Percentiles rank a stretch among this genome's conserved stretches.
Conservation (phyloP, 2,329 filamentous ascomycete genomes). For the Colletotrichum sojae region DNA sequence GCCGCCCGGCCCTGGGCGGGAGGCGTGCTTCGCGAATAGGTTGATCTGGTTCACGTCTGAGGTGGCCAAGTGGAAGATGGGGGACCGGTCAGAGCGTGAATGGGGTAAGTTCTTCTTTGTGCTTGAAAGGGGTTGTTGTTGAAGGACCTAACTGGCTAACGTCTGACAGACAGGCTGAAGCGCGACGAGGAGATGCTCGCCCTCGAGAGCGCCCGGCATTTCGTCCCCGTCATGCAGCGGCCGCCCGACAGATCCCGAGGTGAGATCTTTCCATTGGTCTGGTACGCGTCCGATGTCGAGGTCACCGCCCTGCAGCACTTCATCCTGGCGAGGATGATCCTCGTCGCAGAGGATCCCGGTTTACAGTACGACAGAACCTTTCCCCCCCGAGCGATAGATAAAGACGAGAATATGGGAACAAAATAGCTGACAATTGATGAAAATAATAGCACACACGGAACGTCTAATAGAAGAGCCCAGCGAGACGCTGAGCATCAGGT, state of each 20-base stretch:
- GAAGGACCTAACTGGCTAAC: background rate
- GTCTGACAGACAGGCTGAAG: background rate
- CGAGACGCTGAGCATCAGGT: slow-evolving; percentile 56
- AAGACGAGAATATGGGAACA: background rate
- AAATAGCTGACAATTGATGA: background rate
- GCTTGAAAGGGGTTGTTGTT: too few relatives aligned
- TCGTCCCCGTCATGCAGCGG: slow-evolving; percentile 51
- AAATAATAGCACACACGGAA: slow-evolving; percentile 38
- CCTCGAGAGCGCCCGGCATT: background rate
- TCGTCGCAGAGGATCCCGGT: slow-evolving; percentile 56
- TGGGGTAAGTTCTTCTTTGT: slow-evolving; percentile 49
- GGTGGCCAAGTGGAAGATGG: slow-evolving; percentile 58
- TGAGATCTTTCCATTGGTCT: slow-evolving; percentile 57
- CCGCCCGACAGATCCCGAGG: slow-evolving; percentile 53
- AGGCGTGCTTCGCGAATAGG: slow-evolving; percentile 55
- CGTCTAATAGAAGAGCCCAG: slow-evolving; percentile 46
- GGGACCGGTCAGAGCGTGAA: slow-evolving; percentile 52
- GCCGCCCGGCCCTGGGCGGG: slow-evolving; percentile 49
- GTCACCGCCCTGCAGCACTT: slow-evolving; percentile 57
- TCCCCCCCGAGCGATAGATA: background rate
- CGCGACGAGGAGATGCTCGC: background rate
- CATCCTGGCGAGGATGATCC: slow-evolving; percentile 56
- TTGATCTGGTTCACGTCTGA: slow-evolving; percentile 59
- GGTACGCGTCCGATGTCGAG: slow-evolving; percentile 56
- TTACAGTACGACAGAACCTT: slow-evolving; percentile 47